Percentiles rank a stretch among this genome's conserved stretches.
Evolutionary conservation across 306 rosid species (phyloP).

Genomic region (Sophora flavescens): DNA sequence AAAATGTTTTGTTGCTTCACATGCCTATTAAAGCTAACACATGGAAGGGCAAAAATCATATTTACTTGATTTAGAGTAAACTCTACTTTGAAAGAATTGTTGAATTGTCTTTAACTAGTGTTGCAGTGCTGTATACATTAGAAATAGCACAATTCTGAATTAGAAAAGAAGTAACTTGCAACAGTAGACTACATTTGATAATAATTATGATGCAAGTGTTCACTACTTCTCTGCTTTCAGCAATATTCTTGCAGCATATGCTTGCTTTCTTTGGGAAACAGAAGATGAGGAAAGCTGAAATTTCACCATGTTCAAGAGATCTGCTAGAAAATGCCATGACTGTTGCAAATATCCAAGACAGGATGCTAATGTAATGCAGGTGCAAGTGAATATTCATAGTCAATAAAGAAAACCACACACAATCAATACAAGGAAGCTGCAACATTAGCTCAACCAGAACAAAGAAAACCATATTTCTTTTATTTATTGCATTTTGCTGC

Average conservation of each 20-base stretch:
- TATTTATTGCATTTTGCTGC: neutral
- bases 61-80: conserved; percentile 15
- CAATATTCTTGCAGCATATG: conserved; percentile 80
- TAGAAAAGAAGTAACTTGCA: neutral
- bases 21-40: conserved; percentile 26
- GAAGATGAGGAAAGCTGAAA: conserved; percentile 63
- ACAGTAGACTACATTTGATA: neutral
- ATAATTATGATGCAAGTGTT: conserved; percentile 33
- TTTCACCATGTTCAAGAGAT: conserved; percentile 29
- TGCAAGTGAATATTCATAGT: conserved; percentile 20
- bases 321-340: conserved; percentile 41
- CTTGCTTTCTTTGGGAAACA: conserved; percentile 82
- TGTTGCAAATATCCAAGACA: conserved; percentile 41
- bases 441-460: conserved; percentile 14
- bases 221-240: conserved; percentile 57
- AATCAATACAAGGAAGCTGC: conserved; percentile 27
- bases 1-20: conserved; percentile 9
- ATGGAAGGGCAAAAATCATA: neutral
- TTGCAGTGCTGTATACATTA: neutral
- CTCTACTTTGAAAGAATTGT: conserved; percentile 34
- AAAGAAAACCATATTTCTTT: conserved; percentile 23
- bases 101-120: conserved; percentile 19
- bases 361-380: conserved; percentile 15
- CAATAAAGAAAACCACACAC: conserved; percentile 34
- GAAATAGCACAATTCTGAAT: conserved; percentile 20